Evolutionary conservation across 805 yeast genomes (phyloP), one percentile per base, ranked within the genome.

Genomic region (Zygotorulaspora sp.): DNA sequence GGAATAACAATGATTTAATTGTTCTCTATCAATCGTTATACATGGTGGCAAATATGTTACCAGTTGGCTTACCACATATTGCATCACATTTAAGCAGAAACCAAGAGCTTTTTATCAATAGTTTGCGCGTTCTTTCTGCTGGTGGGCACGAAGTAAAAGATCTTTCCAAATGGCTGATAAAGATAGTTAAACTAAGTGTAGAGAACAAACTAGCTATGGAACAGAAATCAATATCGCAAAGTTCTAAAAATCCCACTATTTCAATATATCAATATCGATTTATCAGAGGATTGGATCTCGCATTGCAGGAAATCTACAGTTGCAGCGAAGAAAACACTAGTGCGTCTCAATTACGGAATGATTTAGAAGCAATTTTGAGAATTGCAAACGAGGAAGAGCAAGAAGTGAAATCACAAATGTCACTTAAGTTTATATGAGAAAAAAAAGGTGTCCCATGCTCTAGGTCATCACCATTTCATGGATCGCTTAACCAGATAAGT

Each of bases 381-480:
- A 35, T 30, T 9, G 47, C 50, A 7, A 43, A 50, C 32, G 38
- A 44, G 13, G 54, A 58, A 30, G 58, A 53, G 25, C 45, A 50
- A 34, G 52, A 54, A 20, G 47, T 52, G 12, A 52, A 56, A 36
- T 43, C 58, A 5, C 58, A 53, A 30, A 44, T 54, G 44, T 51
- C 57, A 2, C 29, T 57, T 22, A 57, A 50, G 31, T 54, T 55
- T 32, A 45, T 50, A 32, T 55, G 40, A 37, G 14, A 34, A 19
- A 18, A 13, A 21, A 20, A 24, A 44, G 50, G 70, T 83, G 86
- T 83, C 61, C 78, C 90, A 83, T 71, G 63, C 80, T 67, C 70
- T 78, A 85, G 95, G 95, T 85, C 95, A 85, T 85, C 95, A 82
- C 89, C 84, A 72, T 79, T 81, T 85, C 95, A 85, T 85, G 94